phyloP scores from a whole-genome alignment of 2,329 filamentous ascomycete genomes.

The Tolypocladium endophyticum region DNA sequence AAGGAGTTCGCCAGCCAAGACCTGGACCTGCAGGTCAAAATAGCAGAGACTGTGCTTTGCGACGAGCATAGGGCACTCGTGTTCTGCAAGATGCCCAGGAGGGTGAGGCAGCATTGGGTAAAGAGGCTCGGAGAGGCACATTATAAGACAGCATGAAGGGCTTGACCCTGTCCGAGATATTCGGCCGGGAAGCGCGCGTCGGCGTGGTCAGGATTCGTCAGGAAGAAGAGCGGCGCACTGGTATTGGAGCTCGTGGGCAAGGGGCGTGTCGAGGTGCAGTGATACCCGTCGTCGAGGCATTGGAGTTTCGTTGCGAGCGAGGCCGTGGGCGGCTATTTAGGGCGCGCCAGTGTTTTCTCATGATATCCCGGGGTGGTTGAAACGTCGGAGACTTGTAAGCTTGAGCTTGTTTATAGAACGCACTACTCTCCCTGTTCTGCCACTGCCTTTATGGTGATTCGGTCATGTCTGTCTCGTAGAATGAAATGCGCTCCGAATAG shows the following conservation, averaged over 20 bases:
- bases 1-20: constrained; percentile 47
- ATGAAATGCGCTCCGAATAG: neutral
- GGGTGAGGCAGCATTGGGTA: constrained; percentile 45
- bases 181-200: neutral
- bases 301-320: constrained; percentile 4
- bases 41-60: constrained; percentile 47
- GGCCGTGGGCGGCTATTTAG: neutral
- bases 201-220: neutral
- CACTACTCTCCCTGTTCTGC: neutral
- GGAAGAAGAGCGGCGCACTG: neutral
- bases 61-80: constrained; percentile 51
- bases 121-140: constrained; percentile 34
- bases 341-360: neutral
- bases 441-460: neutral
- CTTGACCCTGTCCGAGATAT: no score
- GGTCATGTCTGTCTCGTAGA: neutral
- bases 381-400: neutral
- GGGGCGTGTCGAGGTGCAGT: constrained; percentile 6
- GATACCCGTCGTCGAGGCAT: constrained; percentile 14
- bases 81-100: constrained; percentile 49
- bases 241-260: constrained; percentile 1
- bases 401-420: neutral
- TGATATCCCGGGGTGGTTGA: neutral
- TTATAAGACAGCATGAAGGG: neutral
- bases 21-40: constrained; percentile 47